Evolutionary conservation across 495 filamentous ascomycete species (phyloP).

Genomic region (Aspergillus biplanus): DNA sequence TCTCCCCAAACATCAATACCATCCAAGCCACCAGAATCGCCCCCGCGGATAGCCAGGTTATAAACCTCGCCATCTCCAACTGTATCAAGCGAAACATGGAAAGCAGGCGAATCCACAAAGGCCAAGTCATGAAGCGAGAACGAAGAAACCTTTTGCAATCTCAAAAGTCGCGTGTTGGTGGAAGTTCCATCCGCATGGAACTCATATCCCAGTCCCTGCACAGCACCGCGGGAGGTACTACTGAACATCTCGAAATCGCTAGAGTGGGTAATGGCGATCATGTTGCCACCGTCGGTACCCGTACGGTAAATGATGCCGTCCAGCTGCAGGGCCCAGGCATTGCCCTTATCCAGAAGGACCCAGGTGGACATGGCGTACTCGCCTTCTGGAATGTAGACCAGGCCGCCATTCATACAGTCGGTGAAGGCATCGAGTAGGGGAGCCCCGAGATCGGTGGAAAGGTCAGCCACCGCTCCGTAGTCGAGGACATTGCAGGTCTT

Average conservation of each 20-base stretch:
- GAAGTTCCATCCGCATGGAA: conserved; percentile 32
- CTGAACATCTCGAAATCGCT: conserved; percentile 57
- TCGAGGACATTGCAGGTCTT: conserved; percentile 54
- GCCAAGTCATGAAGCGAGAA: conserved; percentile 56
- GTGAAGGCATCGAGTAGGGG: conserved; percentile 51
- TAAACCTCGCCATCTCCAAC: conserved; percentile 54
- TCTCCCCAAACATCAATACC: conserved; percentile 55
- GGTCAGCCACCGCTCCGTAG: conserved; percentile 53
- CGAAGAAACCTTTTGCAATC: conserved; percentile 43
- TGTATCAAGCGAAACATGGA: conserved; percentile 53
- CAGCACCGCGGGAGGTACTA: conserved; percentile 49
- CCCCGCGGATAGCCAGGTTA: conserved; percentile 57
- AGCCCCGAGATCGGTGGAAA: conserved; percentile 50
- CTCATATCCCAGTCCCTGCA: conserved; percentile 56
- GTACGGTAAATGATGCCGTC: conserved; percentile 54
- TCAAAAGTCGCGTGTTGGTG: conserved; percentile 40
- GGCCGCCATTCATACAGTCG: conserved; percentile 43
- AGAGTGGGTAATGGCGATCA: conserved; percentile 52
- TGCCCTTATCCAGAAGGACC: conserved; percentile 43
- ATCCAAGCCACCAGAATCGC: conserved; percentile 51
- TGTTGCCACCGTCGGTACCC: conserved; percentile 50
- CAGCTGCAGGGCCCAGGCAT: conserved; percentile 47
- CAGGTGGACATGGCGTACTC: conserved; percentile 39
- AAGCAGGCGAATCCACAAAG: conserved; percentile 55
- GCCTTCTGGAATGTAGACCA: conserved; percentile 42